Conservation (phyloP, 2,329 filamentous ascomycete genomes). For the Hymenoscyphus repandus region DNA sequence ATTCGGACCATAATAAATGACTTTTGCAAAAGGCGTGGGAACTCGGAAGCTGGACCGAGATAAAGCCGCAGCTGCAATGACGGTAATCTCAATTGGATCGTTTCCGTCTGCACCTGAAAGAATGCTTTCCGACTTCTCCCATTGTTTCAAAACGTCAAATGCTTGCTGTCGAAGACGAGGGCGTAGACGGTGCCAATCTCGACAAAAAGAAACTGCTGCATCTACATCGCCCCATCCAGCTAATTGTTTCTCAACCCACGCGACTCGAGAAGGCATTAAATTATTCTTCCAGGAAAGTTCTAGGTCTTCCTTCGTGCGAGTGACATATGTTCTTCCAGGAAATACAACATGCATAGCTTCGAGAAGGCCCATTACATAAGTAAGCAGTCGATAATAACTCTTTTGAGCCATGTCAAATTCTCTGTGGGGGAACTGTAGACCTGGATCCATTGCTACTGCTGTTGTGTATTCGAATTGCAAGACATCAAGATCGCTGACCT, state of each 20-base stretch:
- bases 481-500: conserved; percentile 18
- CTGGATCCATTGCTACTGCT: conserved; percentile 4
- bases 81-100: conserved; percentile 14
- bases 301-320: conserved; percentile 10
- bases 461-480: conserved; percentile 18
- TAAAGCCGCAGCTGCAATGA: conserved; percentile 13
- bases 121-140: conserved; percentile 14
- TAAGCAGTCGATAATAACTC: conserved; percentile 16
- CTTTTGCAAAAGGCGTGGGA: conserved; percentile 9
- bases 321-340: conserved; percentile 14
- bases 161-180: conserved; percentile 10
- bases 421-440: conserved; percentile 9
- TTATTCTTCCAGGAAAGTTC: conserved; percentile 13
- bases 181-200: conserved; percentile 12
- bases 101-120: conserved; percentile 8
- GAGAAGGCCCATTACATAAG: conserved; percentile 19
- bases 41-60: conserved; percentile 13
- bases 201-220: conserved; percentile 7
- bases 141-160: conserved; percentile 12
- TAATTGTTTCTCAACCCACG: conserved; percentile 21
- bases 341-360: conserved; percentile 13
- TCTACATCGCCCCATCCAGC: conserved; percentile 16
- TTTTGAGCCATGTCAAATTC: conserved; percentile 17
- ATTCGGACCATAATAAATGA: conserved; percentile 11
- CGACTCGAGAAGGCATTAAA: conserved; percentile 13